Evolutionary conservation across 768 basidiomycete species (phyloP).

Genomic region (Trametes cinnabarina): DNA sequence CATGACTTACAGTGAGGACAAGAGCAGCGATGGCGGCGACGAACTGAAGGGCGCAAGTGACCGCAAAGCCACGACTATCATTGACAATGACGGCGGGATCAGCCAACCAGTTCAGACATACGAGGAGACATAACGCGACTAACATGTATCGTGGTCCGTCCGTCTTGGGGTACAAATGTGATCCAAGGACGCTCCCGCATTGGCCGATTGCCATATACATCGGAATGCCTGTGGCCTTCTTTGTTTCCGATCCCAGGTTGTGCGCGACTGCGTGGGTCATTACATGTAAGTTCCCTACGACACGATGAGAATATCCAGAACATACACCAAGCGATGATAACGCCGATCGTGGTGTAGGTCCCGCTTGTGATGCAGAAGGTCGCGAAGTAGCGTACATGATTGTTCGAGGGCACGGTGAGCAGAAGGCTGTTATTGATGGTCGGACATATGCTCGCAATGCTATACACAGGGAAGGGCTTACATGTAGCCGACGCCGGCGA

Average conservation of each 20-base stretch:
- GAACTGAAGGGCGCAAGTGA: slow-evolving; percentile 52
- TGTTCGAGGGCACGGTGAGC: slow-evolving; percentile 48
- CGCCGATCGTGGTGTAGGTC: slow-evolving; percentile 70
- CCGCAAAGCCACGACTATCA: slow-evolving; percentile 25
- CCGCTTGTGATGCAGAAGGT: slow-evolving; percentile 74
- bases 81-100: not conserved
- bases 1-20: slow-evolving; percentile 46
- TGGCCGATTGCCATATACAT: slow-evolving; percentile 82
- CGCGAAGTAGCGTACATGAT: slow-evolving; percentile 67
- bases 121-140: slow-evolving; percentile 21
- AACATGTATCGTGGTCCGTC: slow-evolving; percentile 69
- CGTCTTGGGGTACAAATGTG: slow-evolving; percentile 64
- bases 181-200: slow-evolving; percentile 73
- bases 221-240: slow-evolving; percentile 72
- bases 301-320: slow-evolving; percentile 1
- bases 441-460: not conserved
- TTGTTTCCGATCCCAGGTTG: slow-evolving; percentile 76
- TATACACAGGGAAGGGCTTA: slow-evolving; percentile 30
- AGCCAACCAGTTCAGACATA: not conserved
- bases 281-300: not conserved
- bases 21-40: slow-evolving; percentile 53
- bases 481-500: slow-evolving; percentile 64
- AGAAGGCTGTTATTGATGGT: slow-evolving; percentile 43
- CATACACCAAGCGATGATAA: slow-evolving; percentile 75
- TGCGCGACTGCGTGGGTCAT: slow-evolving; percentile 50